Evolutionary conservation across 495 filamentous ascomycete species (phyloP).

Genomic region (Aspergillus wentii): DNA sequence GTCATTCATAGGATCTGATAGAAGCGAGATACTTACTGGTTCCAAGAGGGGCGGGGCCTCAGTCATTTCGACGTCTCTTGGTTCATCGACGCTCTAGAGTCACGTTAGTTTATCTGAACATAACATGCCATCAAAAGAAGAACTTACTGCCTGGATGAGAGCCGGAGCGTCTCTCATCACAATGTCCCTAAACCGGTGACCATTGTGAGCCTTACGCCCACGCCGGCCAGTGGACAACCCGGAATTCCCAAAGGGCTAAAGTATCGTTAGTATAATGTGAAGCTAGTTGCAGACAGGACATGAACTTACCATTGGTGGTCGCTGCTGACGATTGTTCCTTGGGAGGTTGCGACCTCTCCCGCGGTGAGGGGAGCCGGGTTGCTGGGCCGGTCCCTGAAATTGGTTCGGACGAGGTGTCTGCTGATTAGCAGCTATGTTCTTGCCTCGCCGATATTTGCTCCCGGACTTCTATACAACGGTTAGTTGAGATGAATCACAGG

Average conservation of each 20-base stretch:
- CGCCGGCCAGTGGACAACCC: not conserved
- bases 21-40: not conserved
- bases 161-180: constrained; percentile 3
- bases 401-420: no score
- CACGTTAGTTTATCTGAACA: not conserved
- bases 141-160: not conserved
- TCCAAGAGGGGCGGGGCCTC: constrained; percentile 4
- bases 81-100: no score
- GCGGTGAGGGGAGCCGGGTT: no score
- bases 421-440: no score
- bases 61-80: constrained; percentile 3
- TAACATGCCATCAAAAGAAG: not conserved
- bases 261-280: not conserved
- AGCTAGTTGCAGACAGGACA: not conserved
- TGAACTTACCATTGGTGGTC: not conserved
- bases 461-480: no score
- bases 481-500: no score
- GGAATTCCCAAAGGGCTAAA: not conserved
- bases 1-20: no score
- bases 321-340: no score
- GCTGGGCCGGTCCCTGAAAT: no score
- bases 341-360: not conserved
- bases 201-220: not conserved
- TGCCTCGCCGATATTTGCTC: no score
- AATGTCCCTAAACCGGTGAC: constrained; percentile 2